Conservation (phyloP, 2,329 filamentous ascomycete genomes). For the Aurifilum marmelostoma region DNA sequence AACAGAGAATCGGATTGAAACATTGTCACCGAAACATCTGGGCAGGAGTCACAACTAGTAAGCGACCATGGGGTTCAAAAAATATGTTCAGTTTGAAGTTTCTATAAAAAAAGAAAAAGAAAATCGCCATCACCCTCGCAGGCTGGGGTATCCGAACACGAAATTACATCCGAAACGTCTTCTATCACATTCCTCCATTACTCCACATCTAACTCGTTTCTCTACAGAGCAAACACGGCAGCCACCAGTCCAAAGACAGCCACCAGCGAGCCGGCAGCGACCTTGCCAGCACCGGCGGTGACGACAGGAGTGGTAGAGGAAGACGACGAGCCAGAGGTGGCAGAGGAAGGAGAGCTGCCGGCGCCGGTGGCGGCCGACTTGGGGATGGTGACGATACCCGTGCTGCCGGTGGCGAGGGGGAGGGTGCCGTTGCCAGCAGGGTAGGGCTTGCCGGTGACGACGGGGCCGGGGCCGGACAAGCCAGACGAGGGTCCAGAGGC, state of each 20-base stretch:
- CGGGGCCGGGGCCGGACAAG: constrained; percentile 39
- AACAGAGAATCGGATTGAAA: too few species aligned
- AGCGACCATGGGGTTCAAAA: not conserved
- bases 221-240: constrained; percentile 40
- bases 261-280: constrained; percentile 44
- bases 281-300: constrained; percentile 36
- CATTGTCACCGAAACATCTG: not conserved
- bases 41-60: not conserved
- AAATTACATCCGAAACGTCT: constrained; percentile 10
- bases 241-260: constrained; percentile 45
- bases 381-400: constrained; percentile 26
- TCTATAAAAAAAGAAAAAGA: not conserved
- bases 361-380: constrained; percentile 30
- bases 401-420: constrained; percentile 1
- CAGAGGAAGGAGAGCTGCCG: constrained; percentile 32
- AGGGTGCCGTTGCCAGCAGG: constrained; percentile 25
- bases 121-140: not conserved
- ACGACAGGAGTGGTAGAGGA: constrained; percentile 27
- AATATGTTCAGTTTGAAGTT: not conserved
- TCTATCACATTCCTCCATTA: not conserved
- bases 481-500: not conserved
- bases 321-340: constrained; percentile 30
- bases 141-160: not conserved
- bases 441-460: constrained; percentile 32
- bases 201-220: not conserved